Percentiles rank a stretch among this genome's conserved stretches.
Evolutionary conservation across 2,329 filamentous ascomycete genomes (phyloP).

Genomic region (Metarhizium guizhouense): DNA sequence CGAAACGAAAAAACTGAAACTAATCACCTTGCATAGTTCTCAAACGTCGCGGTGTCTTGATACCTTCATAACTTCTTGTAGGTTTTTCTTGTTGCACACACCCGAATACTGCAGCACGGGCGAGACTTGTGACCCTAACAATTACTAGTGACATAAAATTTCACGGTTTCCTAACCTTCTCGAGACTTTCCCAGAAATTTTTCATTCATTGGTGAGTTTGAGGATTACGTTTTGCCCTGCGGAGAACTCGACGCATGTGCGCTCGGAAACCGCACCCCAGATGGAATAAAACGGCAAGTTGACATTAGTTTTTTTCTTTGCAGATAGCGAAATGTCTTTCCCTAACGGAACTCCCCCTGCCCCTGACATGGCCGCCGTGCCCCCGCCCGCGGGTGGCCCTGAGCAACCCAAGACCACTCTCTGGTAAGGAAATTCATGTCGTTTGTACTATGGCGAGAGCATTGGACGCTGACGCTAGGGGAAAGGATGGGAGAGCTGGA

Average conservation of each 20-base stretch:
- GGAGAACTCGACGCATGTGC: neutral
- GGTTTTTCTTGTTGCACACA: neutral
- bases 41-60: neutral
- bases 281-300: constrained; percentile 9
- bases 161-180: neutral
- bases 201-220: neutral
- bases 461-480: constrained; percentile 7
- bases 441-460: neutral
- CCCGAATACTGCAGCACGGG: neutral
- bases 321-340: constrained; percentile 24
- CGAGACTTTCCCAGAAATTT: neutral
- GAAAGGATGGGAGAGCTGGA: constrained; percentile 97
- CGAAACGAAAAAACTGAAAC: neutral
- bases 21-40: neutral
- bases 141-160: neutral
- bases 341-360: constrained; percentile 31
- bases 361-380: constrained; percentile 25
- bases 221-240: neutral
- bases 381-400: constrained; percentile 24
- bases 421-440: constrained; percentile 29
- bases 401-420: constrained; percentile 50
- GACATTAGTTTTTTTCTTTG: constrained; percentile 9
- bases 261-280: neutral
- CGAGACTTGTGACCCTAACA: neutral
- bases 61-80: constrained; percentile 1